Percentiles rank a stretch among this genome's conserved stretches.
Evolutionary conservation across 495 filamentous ascomycete species (phyloP).

Genomic region (Acidomyces sp.): DNA sequence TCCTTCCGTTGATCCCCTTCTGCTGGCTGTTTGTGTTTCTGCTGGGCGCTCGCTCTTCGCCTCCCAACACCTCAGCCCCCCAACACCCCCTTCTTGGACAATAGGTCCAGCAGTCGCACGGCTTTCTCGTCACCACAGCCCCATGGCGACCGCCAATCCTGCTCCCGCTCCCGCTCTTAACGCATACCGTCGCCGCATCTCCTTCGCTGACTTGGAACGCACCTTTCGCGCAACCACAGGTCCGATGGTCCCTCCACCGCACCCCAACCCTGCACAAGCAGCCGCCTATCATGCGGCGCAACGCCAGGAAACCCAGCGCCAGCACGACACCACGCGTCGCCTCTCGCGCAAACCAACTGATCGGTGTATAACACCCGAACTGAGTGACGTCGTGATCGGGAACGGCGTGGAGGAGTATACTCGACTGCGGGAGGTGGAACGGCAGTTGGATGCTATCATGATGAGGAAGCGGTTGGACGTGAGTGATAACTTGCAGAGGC

Average conservation of each 20-base stretch:
- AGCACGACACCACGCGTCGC: slow-evolving; percentile 56
- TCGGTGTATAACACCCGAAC: slow-evolving; percentile 79
- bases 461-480: slow-evolving; percentile 86
- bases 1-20: too few relatives aligned
- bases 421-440: slow-evolving; percentile 72
- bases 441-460: slow-evolving; percentile 84
- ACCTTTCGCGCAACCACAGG: slow-evolving; percentile 30
- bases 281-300: slow-evolving; percentile 22
- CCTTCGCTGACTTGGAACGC: slow-evolving; percentile 27
- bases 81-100: too few relatives aligned
- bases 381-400: slow-evolving; percentile 66
- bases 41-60: too few relatives aligned
- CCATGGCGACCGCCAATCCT: too few relatives aligned
- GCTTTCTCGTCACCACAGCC: too few relatives aligned
- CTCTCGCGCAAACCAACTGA: slow-evolving; percentile 82
- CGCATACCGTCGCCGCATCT: slow-evolving; percentile 27
- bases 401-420: slow-evolving; percentile 74
- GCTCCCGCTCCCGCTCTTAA: too few relatives aligned
- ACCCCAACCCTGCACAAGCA: background rate
- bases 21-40: too few relatives aligned
- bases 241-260: slow-evolving; percentile 12
- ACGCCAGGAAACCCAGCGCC: slow-evolving; percentile 40
- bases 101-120: too few relatives aligned
- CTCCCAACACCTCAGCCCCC: too few relatives aligned
- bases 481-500: slow-evolving; percentile 64